phyloP scores from a whole-genome alignment of 1,284 basidiomycete genomes.

The Prillingera fragicola region DNA sequence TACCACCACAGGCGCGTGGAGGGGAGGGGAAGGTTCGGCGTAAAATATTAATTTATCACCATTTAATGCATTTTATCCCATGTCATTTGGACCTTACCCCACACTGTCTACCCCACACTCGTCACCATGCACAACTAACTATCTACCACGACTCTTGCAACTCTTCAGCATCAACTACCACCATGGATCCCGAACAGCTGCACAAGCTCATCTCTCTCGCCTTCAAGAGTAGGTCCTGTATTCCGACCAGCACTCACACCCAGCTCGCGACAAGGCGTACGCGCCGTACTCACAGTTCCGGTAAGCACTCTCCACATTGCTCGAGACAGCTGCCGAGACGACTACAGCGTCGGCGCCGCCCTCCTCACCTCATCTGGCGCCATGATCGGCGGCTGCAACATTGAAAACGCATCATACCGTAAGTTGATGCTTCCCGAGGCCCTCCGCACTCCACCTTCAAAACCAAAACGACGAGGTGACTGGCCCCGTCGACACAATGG shows the following conservation, averaged over 20 bases:
- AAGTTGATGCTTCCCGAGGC: constrained; percentile 15
- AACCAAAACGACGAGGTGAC: no score
- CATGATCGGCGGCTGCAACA: constrained; percentile 74
- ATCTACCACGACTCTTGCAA: no score
- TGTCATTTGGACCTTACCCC: not conserved
- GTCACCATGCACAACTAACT: not conserved
- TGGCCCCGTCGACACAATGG: not conserved
- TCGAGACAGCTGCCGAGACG: not conserved
- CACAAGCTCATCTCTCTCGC: constrained; percentile 37
- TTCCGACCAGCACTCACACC: not conserved
- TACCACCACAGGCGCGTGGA: no score
- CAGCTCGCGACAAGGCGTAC: constrained; percentile 60
- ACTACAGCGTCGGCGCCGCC: constrained; percentile 68
- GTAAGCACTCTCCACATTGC: constrained; percentile 11
- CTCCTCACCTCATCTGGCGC: constrained; percentile 63
- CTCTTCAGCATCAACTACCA: no score
- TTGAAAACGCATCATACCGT: constrained; percentile 91
- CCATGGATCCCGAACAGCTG: constrained; percentile 21
- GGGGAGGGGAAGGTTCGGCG: not conserved
- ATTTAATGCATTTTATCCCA: constrained; percentile 1
- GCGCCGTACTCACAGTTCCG: constrained; percentile 77
- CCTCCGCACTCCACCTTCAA: no score
- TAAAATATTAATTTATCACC: no score
- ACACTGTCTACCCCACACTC: not conserved
- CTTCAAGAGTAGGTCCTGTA: constrained; percentile 24